Evolutionary conservation across 2,329 filamentous ascomycete species (phyloP), one percentile per base, ranked within the genome.

Genomic region (Thermomyces lanuginosus): DNA sequence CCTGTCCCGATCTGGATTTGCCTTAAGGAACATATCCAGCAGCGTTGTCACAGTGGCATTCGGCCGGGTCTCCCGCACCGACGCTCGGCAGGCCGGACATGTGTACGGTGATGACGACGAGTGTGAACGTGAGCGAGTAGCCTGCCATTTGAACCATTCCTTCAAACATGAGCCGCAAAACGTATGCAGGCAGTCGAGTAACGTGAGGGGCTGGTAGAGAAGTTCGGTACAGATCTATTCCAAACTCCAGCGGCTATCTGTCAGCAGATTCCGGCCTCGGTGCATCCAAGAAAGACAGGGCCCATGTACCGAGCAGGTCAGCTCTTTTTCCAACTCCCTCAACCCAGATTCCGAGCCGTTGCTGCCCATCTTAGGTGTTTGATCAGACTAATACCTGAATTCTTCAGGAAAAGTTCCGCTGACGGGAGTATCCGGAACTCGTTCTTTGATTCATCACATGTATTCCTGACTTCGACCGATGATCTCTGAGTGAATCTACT

Each of bases 131-230:
- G 28, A 60, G 40, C 36, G 69, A 16, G 64, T 60, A 19, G 74
- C 73, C 51, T 92, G 82, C 53, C 73, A 89, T 36, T 64, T 61
- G 49, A 95, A 98, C 89, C 89, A 98, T 60, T 92, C 82, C 53
- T 92, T 92, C 32, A 95, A 55, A 48, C 89, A 98, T 20, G 80
- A 78, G 37, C 84, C 89, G 60, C 89, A 98, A 55, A 91, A 98
- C 23, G 86, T 93, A 56, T 92, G 83, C 22, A 92, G 69, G 49
- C 83, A 92, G 60, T 92, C 81, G 51, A 92, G 78, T 26, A 92
- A 72, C 15, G 83, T 92, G 37, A 92, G 66, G 17, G 84, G 83
- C 51, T 91, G 80, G 56, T 82, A 91, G 36, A 92, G 72, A 38
- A 92, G 69, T 53, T 95, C 89, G 42, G 86, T 92, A 63, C 89